Conservation (phyloP, 2,329 filamentous ascomycete genomes). For the Diaporthe batatas region DNA sequence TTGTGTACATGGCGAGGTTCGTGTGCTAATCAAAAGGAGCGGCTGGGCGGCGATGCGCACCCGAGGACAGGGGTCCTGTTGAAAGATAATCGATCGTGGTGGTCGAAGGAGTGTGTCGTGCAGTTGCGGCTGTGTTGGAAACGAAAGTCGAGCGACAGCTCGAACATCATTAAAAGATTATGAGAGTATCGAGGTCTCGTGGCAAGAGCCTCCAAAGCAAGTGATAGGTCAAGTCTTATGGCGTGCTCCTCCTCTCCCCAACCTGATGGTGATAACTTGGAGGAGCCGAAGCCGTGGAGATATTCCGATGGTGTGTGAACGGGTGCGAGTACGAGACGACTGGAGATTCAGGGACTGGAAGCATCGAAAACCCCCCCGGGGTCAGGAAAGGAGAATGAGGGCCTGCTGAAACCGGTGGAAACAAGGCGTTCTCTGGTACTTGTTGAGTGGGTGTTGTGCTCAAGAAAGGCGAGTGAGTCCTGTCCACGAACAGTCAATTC, state of each 20-base stretch:
- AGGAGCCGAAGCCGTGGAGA: constrained; percentile 52
- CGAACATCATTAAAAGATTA: constrained; percentile 47
- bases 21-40: constrained; percentile 50
- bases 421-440: constrained; percentile 58
- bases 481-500: constrained; percentile 68
- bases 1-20: constrained; percentile 48
- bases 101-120: constrained; percentile 46
- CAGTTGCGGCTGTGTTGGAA: constrained; percentile 52
- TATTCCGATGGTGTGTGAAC: constrained; percentile 54
- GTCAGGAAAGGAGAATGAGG: constrained; percentile 61
- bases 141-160: constrained; percentile 45
- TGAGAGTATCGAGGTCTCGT: constrained; percentile 43
- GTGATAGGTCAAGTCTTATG: constrained; percentile 45
- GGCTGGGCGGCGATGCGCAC: constrained; percentile 22
- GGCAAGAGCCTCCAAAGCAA: constrained; percentile 35
- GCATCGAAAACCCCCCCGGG: constrained; percentile 58
- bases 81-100: constrained; percentile 31
- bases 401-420: constrained; percentile 53
- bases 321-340: constrained; percentile 50
- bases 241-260: constrained; percentile 50
- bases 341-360: constrained; percentile 62
- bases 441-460: constrained; percentile 61
- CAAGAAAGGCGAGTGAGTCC: constrained; percentile 56
- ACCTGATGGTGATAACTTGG: constrained; percentile 52
- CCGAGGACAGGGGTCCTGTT: not conserved